These are phyloP conservation scores for Fusarium marasasianum DNA, from an alignment of 2,329 filamentous ascomycete species.

Conservation along the genomic window DNA sequence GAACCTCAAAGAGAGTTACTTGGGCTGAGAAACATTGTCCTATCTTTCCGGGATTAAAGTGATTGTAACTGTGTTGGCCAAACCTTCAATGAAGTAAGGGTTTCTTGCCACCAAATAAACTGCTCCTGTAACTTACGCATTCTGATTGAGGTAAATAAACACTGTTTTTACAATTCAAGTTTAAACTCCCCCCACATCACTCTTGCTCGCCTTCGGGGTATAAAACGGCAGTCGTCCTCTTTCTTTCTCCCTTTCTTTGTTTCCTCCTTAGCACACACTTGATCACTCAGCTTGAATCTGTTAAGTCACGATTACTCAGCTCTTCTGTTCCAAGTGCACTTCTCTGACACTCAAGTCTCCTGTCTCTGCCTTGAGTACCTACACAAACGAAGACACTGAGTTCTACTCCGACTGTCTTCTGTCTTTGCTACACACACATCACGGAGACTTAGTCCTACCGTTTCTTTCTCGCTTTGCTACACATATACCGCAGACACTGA, in stretches of 20 bases:
- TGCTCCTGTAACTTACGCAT: too few species aligned
- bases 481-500: neutral
- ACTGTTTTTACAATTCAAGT: neutral
- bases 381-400: neutral
- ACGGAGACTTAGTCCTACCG: too few species aligned
- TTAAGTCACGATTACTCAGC: neutral
- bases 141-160: too few species aligned
- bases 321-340: neutral
- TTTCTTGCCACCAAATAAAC: too few species aligned
- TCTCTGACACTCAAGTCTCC: too few species aligned
- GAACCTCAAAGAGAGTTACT: too few species aligned
- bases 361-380: too few species aligned
- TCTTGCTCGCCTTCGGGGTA: neutral
- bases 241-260: neutral
- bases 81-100: too few species aligned
- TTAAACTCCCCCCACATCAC: neutral
- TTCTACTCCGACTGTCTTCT: neutral
- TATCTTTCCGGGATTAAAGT: too few species aligned
- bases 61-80: too few species aligned
- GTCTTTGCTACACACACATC: neutral
- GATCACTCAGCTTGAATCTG: neutral
- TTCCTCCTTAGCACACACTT: neutral
- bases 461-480: neutral
- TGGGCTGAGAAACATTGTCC: too few species aligned
- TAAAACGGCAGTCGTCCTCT: neutral